Percentiles rank a stretch among this genome's conserved stretches.
These are phyloP conservation scores for Ensete ventricosum DNA, from an alignment of 176 grass and related monocot species.

Conservation along the genomic window DNA sequence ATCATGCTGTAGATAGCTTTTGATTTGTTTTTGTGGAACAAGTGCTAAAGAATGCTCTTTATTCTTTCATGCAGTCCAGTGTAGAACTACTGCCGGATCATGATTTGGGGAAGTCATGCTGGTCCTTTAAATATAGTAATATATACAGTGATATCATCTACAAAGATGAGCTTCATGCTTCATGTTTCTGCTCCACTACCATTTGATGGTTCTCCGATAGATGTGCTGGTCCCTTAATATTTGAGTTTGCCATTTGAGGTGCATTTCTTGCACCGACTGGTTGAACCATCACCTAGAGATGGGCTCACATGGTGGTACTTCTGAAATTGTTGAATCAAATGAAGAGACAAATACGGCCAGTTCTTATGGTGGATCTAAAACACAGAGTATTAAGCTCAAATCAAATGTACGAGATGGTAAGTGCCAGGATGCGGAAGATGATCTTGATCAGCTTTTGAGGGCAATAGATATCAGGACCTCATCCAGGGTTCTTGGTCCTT, in stretches of 20 bases:
- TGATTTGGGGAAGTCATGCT: neutral
- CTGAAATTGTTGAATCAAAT: slow-evolving; percentile 85
- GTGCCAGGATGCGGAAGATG: slow-evolving; percentile 37
- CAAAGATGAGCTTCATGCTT: neutral
- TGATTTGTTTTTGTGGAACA: neutral
- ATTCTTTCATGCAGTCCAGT: no score
- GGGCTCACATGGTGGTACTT: slow-evolving; percentile 55
- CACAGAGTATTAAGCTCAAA: slow-evolving; percentile 48
- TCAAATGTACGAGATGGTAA: slow-evolving; percentile 32
- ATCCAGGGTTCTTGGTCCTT: slow-evolving; percentile 32
- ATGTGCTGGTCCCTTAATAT: neutral
- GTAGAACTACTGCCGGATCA: neutral
- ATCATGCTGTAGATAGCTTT: neutral
- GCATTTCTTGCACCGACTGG: neutral
- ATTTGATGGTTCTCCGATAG: neutral
- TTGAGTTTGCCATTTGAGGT: neutral
- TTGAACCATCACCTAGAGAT: slow-evolving; percentile 18
- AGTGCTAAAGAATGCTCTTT: no score
- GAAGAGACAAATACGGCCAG: slow-evolving; percentile 34
- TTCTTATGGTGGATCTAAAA: slow-evolving; percentile 28
- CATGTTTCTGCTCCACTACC: neutral
- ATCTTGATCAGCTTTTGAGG: slow-evolving; percentile 67
- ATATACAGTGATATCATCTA: neutral
- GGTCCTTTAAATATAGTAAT: neutral
- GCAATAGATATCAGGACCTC: slow-evolving; percentile 59